Percentiles rank a stretch among this genome's conserved stretches.
Evolutionary conservation across 2,329 filamentous ascomycete species (phyloP).

Genomic region (Niveomyces coronatus): DNA sequence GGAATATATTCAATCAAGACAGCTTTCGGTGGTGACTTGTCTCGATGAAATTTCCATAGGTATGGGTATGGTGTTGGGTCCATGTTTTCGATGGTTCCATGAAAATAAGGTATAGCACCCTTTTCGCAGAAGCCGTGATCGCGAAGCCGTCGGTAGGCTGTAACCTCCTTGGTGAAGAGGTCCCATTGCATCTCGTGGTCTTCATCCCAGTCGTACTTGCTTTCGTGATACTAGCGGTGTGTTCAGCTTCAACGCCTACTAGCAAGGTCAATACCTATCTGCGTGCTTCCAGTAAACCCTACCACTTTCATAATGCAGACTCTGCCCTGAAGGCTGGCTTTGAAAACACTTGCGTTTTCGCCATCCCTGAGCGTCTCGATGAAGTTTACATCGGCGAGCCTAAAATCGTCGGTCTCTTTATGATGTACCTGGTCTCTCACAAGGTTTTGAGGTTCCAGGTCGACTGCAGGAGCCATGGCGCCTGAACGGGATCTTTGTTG

Average conservation of each 20-base stretch:
- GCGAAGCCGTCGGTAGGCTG: neutral
- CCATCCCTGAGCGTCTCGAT: neutral
- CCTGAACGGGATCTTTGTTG: no score
- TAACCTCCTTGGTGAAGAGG: neutral
- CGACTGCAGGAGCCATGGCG: no score
- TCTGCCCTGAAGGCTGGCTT: neutral
- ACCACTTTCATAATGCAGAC: conserved; percentile 1
- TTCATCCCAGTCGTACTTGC: neutral
- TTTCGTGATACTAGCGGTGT: neutral
- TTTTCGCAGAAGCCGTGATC: neutral
- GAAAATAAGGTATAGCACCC: conserved; percentile 3
- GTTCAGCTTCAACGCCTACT: neutral
- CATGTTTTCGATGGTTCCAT: conserved; percentile 1
- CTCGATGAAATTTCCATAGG: neutral
- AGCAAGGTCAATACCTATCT: neutral
- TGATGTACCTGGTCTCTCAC: no score
- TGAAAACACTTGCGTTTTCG: neutral
- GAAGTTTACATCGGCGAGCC: neutral
- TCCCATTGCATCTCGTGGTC: neutral
- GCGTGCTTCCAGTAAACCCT: neutral
- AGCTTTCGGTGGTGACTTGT: neutral
- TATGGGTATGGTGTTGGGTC: neutral
- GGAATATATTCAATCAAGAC: conserved; percentile 5
- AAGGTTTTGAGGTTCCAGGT: no score
- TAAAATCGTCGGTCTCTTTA: no score